Conservation (phyloP, 208 protist species). For the Phytomonas sp. region DNA sequence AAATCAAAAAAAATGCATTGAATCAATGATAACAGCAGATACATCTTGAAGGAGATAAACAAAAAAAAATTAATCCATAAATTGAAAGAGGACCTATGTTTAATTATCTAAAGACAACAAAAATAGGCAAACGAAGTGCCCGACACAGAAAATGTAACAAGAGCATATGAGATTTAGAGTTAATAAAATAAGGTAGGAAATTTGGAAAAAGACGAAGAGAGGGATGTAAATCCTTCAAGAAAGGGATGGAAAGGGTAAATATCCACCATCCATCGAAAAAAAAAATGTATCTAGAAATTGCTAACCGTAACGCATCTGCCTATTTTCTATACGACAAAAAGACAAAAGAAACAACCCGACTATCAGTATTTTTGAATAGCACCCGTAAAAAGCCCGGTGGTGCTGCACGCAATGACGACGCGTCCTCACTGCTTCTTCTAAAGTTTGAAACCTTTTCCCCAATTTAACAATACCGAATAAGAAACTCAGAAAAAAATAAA, state of each 20-base stretch:
- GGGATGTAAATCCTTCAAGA: slow-evolving; percentile 9
- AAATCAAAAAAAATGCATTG: slow-evolving; percentile 14
- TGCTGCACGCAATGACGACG: no score
- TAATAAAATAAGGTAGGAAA: slow-evolving; percentile 3
- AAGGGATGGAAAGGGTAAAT: slow-evolving; percentile 11
- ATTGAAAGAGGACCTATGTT: slow-evolving; percentile 9
- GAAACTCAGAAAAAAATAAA: no score
- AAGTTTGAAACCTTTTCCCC: no score
- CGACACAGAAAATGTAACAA: slow-evolving; percentile 8
- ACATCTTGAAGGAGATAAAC: slow-evolving; percentile 4
- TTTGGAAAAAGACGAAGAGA: slow-evolving; percentile 10
- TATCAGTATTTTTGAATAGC: slow-evolving; percentile 11
- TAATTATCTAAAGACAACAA: slow-evolving; percentile 2
- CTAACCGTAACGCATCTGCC: not conserved
- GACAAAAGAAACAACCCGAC: slow-evolving; percentile 14
- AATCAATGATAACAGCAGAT: slow-evolving; percentile 7
- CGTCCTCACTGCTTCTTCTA: no score
- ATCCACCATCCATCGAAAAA: slow-evolving; percentile 11
- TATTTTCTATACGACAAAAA: slow-evolving; percentile 8
- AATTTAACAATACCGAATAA: no score
- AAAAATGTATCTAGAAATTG: not conserved
- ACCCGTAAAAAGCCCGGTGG: not conserved
- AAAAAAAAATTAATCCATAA: slow-evolving; percentile 13
- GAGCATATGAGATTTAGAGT: not conserved
- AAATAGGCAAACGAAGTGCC: not conserved